Conservation (phyloP, 108 stramenopile genomes). For the Cyclotella atomus region DNA sequence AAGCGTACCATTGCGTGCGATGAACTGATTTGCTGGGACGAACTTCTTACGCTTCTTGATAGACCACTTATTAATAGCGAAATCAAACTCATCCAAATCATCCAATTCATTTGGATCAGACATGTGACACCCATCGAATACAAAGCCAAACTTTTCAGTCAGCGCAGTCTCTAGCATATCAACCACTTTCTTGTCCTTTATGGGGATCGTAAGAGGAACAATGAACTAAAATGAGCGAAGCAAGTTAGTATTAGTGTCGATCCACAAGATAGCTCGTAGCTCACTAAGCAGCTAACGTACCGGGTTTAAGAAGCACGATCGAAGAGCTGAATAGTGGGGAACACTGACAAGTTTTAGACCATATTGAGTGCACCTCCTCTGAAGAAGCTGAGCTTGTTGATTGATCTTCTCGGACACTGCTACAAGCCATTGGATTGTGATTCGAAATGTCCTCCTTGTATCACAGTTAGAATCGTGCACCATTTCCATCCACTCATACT, state of each 20-base stretch:
- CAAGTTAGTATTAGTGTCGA: constrained; percentile 16
- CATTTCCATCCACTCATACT: constrained; percentile 87
- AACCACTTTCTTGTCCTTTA: constrained; percentile 53
- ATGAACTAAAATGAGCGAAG: constrained; percentile 44
- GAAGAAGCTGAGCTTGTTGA: constrained; percentile 79
- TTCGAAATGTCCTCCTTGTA: constrained; percentile 75
- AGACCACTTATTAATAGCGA: constrained; percentile 52
- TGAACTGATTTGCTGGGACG: constrained; percentile 67
- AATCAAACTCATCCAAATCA: constrained; percentile 65
- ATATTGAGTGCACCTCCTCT: constrained; percentile 77
- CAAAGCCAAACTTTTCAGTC: constrained; percentile 59
- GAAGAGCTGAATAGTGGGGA: constrained; percentile 65
- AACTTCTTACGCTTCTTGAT: constrained; percentile 47
- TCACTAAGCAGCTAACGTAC: constrained; percentile 17
- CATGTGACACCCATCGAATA: constrained; percentile 79
- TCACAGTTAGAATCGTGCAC: constrained; percentile 71
- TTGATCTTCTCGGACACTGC: constrained; percentile 83
- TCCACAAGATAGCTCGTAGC: not conserved
- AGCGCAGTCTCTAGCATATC: constrained; percentile 54
- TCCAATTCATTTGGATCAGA: constrained; percentile 71
- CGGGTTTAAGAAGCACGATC: constrained; percentile 71
- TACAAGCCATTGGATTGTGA: constrained; percentile 91
- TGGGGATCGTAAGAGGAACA: constrained; percentile 58
- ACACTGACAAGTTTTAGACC: constrained; percentile 74
- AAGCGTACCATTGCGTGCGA: constrained; percentile 75